phyloP scores from a whole-genome alignment of 768 basidiomycete species.

The Boletus coccyginus region DNA sequence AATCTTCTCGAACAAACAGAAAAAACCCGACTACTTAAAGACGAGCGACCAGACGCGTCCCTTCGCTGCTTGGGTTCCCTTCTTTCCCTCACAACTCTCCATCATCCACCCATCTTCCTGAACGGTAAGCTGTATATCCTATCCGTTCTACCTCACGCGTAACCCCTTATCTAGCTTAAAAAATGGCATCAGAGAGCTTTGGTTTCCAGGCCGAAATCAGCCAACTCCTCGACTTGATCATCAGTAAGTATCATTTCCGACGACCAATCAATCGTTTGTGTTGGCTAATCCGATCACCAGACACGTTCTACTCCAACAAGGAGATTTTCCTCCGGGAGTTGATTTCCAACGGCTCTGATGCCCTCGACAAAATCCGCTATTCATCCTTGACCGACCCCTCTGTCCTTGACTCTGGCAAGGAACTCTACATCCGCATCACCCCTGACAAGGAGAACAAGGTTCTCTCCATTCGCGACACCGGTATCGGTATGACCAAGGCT shows the following conservation, averaged over 20 bases:
- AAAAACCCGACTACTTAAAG: constrained; percentile 36
- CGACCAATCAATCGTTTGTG: not conserved
- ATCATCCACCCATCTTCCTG: constrained; percentile 5
- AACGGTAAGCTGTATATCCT: constrained; percentile 13
- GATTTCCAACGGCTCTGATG: constrained; percentile 97
- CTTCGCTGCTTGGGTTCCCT: constrained; percentile 1
- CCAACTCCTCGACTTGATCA: constrained; percentile 97
- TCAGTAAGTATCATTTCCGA: constrained; percentile 58
- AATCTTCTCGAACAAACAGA: constrained; percentile 44
- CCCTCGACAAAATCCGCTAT: constrained; percentile 98
- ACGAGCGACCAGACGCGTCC: constrained; percentile 20
- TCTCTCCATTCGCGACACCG: constrained; percentile 89
- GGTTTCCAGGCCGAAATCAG: constrained; percentile 99
- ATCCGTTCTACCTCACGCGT: not conserved
- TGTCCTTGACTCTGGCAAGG: constrained; percentile 86
- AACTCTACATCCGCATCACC: constrained; percentile 89
- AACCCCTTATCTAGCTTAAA: constrained; percentile 21
- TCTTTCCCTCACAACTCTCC: constrained; percentile 12
- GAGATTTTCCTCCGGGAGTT: constrained; percentile 99
- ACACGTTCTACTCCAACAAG: constrained; percentile 99
- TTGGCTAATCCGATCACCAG: constrained; percentile 36
- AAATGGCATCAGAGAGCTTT: constrained; percentile 83
- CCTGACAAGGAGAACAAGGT: constrained; percentile 96
- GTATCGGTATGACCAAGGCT: constrained; percentile 99
- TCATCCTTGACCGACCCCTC: constrained; percentile 91